Evolutionary conservation across 306 rosid genomes (phyloP), one percentile per base, ranked within the genome.

Genomic region (Pueraria montana): DNA sequence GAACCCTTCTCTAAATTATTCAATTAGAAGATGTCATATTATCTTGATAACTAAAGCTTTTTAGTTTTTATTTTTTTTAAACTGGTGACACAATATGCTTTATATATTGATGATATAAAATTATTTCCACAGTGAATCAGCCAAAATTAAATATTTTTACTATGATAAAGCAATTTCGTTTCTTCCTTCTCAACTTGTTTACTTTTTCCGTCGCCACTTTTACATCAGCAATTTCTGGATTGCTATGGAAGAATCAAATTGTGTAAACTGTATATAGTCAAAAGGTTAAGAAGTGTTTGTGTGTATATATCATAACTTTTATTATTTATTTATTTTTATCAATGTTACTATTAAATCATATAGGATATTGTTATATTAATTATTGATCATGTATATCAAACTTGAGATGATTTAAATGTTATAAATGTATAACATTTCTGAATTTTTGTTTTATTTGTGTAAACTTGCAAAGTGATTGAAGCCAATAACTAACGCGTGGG

Each of bases 401-500:
- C 10, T 62, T 27, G 0, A 14, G 7, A 4, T 4, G 6, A 24
- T 1, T 11, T 27, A 61, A 27, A 62, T 27, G 11, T 13, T 27
- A 62, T 14, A 63, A 30, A 30, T 14, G 8, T 2, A 16, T 16
- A 63, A 63, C 69, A 63, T 11, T 11, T 58, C 50, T 16, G 32
- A 61, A 23, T 77, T 77, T 38, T 52, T 18, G 26, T 62, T 50
- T 45, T 17, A 72, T 68, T 42, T 2, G 42, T 14, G 36, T 56
- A 13, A 45, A 82, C 52, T 67, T 48, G 23, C 17, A n/a, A 72
- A 86, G 50, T 77, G 74, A 78, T 49, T 42, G 82, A 73, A 36
- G 43, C 48, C 12, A 46, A 65, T 65, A 72, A 81, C 48, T 50
- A 64, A 75, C 75, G 17, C 38, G 53, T 78, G 74, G 65, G 24